A percentile compares a stretch with the other conserved stretches of the same genome.
Evolutionary conservation across 768 basidiomycete genomes (phyloP).

Genomic region (Harrya chromipes): DNA sequence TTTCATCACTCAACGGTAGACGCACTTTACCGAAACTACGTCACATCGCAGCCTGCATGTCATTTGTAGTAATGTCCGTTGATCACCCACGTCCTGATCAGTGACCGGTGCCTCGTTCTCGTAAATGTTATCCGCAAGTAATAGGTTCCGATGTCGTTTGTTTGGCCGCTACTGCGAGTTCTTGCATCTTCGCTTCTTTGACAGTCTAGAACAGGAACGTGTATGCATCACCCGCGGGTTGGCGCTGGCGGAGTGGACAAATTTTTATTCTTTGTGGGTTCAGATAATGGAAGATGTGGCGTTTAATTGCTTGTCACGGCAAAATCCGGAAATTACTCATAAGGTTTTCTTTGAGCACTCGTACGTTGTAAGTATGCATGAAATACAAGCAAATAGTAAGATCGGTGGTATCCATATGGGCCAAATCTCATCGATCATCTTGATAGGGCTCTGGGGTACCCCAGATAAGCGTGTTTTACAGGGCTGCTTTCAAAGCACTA

Average conservation of each 20-base stretch:
- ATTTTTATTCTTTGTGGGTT: not conserved
- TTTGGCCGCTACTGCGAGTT: not conserved
- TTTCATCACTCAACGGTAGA: slow-evolving; percentile 8
- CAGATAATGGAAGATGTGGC: slow-evolving; percentile 16
- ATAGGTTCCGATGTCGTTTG: not conserved
- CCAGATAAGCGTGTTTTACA: slow-evolving; percentile 5
- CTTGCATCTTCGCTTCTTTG: slow-evolving; percentile 2
- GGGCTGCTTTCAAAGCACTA: slow-evolving; percentile 4
- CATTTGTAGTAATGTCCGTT: slow-evolving; percentile 28
- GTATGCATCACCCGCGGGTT: not conserved
- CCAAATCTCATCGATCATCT: not conserved
- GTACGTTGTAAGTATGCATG: no score
- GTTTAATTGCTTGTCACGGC: slow-evolving; percentile 16
- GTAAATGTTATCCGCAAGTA: slow-evolving; percentile 10
- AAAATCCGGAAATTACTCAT: not conserved
- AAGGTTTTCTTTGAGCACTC: no score
- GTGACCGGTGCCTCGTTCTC: slow-evolving; percentile 7
- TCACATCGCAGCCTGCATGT: slow-evolving; percentile 17
- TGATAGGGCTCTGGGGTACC: not conserved
- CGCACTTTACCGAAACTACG: slow-evolving; percentile 13
- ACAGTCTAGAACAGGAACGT: not conserved
- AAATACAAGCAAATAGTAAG: no score
- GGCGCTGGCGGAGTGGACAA: not conserved
- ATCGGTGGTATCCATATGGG: no score
- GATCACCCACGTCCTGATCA: slow-evolving; percentile 14